Percentiles rank a stretch among this genome's conserved stretches.
These are phyloP conservation scores for Shiraia bambusicola DNA, from an alignment of 2,329 filamentous ascomycete genomes.

Conservation along the genomic window DNA sequence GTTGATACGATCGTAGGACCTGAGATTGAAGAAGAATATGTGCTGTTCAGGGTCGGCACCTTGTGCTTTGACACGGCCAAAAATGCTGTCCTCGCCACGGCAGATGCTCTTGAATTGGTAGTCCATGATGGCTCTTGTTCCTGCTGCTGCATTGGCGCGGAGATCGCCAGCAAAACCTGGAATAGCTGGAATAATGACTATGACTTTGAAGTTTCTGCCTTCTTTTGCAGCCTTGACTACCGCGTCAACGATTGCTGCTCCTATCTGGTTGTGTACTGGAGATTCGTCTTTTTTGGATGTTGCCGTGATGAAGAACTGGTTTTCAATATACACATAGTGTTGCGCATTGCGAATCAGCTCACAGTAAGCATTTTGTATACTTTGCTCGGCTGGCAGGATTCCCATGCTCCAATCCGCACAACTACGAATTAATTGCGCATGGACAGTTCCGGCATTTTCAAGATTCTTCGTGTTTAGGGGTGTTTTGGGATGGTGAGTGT, in stretches of 20 bases:
- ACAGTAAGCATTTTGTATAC: slow-evolving; percentile 82
- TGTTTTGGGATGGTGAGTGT: slow-evolving; percentile 75
- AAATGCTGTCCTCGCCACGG: slow-evolving; percentile 88
- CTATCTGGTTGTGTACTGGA: slow-evolving; percentile 86
- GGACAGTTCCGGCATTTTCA: slow-evolving; percentile 66
- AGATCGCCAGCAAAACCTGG: slow-evolving; percentile 94
- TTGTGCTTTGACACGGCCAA: slow-evolving; percentile 69
- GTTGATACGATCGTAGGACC: slow-evolving; percentile 90
- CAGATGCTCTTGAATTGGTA: slow-evolving; percentile 97
- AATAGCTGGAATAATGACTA: slow-evolving; percentile 85
- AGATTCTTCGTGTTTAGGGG: slow-evolving; percentile 67
- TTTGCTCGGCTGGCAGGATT: slow-evolving; percentile 73
- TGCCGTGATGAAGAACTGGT: slow-evolving; percentile 90
- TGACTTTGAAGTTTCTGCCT: slow-evolving; percentile 83
- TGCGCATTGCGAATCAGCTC: slow-evolving; percentile 84
- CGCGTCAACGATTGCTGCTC: slow-evolving; percentile 86
- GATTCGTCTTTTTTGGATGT: slow-evolving; percentile 78
- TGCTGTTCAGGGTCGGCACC: slow-evolving; percentile 77
- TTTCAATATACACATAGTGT: slow-evolving; percentile 96
- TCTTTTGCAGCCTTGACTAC: slow-evolving; percentile 79
- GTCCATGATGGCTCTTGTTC: slow-evolving; percentile 92
- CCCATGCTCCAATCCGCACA: slow-evolving; percentile 93
- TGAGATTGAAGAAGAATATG: slow-evolving; percentile 91
- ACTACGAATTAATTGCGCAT: slow-evolving; percentile 84
- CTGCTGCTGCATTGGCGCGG: slow-evolving; percentile 75